Base-by-base conservation (phyloP, 23 red algal species). In the Gracilaria domingensis region DNA sequence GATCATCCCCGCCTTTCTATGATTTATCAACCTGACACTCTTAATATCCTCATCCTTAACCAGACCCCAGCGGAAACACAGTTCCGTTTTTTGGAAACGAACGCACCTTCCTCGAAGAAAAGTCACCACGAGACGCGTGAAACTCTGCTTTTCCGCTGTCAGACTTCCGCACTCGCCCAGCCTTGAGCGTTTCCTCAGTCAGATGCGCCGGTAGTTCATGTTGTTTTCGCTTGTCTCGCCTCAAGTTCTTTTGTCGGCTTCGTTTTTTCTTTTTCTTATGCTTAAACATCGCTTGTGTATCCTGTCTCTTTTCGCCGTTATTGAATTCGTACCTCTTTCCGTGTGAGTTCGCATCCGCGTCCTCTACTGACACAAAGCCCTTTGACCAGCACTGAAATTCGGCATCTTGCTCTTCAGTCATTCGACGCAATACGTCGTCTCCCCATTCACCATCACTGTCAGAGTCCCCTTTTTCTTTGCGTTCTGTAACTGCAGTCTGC, bases 161-260 rank as follows among this genome's bases (percentile, higher is more conserved):
- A 34, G 40, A 29, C 45, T 50, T 77, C 0, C 72, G 72, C n/a
- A 93, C 80, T 42, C 90, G 81, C 8, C 83, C 83, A 33, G 60
- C 83, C 23, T n/a, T 30, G 16, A 95, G 78, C 7, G 93, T 95
- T 21, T 83, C 86, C 13, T 89, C 93, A 28, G 51, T 91, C 16
- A 95, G 66, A 59, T 95, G 86, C 12, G 33, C 86, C 13, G 93
- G 93, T 71, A 79, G 38, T 40, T 84, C 55, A 60, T 84, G 53
- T 57, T 32, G 24, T 47, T 34, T 66, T 69, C 93, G 32, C 29
- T 88, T 95, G 67, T 95, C 93, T 24, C 71, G 53, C 37, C 66
- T 66, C 86, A 95, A 75, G 59, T 95, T 95, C 66, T 95, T 95
- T 40, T 91, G 93, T 1, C 93, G 37, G 34, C 85, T 90, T 29